Base-by-base conservation (phyloP, 441 rosid genomes). In the Mallotus repandus region DNA sequence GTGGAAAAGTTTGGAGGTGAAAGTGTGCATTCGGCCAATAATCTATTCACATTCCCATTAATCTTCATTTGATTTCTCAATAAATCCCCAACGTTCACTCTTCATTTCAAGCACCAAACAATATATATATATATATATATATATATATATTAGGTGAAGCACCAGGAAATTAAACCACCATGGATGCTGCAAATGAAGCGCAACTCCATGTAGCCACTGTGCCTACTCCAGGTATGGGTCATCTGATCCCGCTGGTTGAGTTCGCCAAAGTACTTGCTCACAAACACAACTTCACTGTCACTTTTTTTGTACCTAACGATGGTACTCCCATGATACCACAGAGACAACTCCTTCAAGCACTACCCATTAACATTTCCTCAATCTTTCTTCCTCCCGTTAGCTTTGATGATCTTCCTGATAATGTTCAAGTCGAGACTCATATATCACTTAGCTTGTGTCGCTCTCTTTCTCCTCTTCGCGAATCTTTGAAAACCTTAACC, bases 151-250 rank as follows among this genome's bases (percentile, higher is more conserved):
- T n/a, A n/a, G n/a, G n/a, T n/a, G n/a, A n/a, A n/a, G n/a, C 29
- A 25, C 29, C 29, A 25, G 29, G 29, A 11, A 46, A 46, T 11
- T 46, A 7, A 25, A 50, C 67, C 46, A 52, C 67, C 52, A 76
- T 71, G 74, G 75, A 64, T 15, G 45, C 7, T 19, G 38, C 25
- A 10, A 50, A 56, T 9, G 19, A 73, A 41, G 18, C 59, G 22
- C 49, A 73, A 45, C 66, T 78, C 12, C 87, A 79, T 41, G 77
- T 86, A 22, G 90, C 77, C 48, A 80, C 87, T 59, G 76, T 86
- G 15, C 87, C 89, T 3, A 78, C 86, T 54, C 93, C 93, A 0
- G 93, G 94, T 0, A 75, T 89, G 79, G 91, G 94, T 41, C 90
- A 86, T 78, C 75, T 87, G 18, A 87, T 89, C 72, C 94, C 94